These are phyloP conservation scores for Hymenoscyphus fructigenus DNA, from an alignment of 2,329 filamentous ascomycete species.

Conservation along the genomic window DNA sequence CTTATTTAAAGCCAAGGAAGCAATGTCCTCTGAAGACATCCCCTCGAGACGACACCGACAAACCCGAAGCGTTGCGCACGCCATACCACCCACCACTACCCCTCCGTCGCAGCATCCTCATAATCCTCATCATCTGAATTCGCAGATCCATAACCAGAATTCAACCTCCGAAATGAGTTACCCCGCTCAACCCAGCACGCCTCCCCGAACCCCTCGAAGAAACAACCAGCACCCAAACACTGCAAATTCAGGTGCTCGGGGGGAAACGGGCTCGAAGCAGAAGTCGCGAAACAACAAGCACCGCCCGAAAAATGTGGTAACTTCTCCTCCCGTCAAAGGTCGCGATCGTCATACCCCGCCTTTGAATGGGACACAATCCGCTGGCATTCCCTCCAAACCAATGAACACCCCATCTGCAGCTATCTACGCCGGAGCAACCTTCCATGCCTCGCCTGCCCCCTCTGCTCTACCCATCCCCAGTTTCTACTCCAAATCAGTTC, in stretches of 20 bases:
- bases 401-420: constrained; percentile 42
- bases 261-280: constrained; percentile 34
- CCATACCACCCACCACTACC: constrained; percentile 20
- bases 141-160: constrained; percentile 41
- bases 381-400: constrained; percentile 36
- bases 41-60: constrained; percentile 39
- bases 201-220: constrained; percentile 37
- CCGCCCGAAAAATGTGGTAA: constrained; percentile 34
- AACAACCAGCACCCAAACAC: constrained; percentile 25
- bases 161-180: constrained; percentile 27
- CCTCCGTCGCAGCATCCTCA: constrained; percentile 39
- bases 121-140: constrained; percentile 46
- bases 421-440: constrained; percentile 84
- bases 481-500: constrained; percentile 76
- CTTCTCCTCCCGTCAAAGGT: constrained; percentile 30
- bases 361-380: constrained; percentile 28
- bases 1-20: constrained; percentile 49
- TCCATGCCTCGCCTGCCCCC: constrained; percentile 90
- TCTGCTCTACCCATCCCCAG: constrained; percentile 88
- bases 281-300: constrained; percentile 36
- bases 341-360: constrained; percentile 32
- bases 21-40: constrained; percentile 45
- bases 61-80: constrained; percentile 30
- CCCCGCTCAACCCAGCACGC: constrained; percentile 32
- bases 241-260: constrained; percentile 19